phyloP scores from a whole-genome alignment of 176 grass and related monocot species.

The Eleusine coracana region DNA sequence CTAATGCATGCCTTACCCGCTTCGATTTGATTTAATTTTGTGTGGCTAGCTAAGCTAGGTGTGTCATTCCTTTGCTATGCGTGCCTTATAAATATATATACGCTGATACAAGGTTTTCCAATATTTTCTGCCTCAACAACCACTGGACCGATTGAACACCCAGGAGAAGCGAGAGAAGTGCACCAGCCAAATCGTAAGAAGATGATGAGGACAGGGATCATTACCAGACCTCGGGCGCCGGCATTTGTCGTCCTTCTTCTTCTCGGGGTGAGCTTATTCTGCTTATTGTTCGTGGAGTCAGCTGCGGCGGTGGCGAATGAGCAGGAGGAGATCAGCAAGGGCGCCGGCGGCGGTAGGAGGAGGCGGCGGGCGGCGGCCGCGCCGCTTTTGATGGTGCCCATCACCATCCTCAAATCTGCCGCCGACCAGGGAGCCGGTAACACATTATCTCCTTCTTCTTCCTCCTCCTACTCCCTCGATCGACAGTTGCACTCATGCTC shows the following conservation, averaged over 20 bases:
- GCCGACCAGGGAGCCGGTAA: slow-evolving; percentile 67
- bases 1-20: not conserved
- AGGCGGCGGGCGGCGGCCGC: not conserved
- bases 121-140: not conserved
- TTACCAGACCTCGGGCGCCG: not conserved
- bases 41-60: slow-evolving; percentile 31
- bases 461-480: not conserved
- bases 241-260: not conserved
- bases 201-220: not conserved
- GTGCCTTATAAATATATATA: slow-evolving; percentile 24
- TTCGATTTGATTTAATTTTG: not conserved
- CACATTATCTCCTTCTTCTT: not conserved
- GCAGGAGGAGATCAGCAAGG: not conserved
- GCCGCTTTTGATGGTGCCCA: slow-evolving; percentile 48
- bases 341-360: not conserved
- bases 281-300: not conserved
- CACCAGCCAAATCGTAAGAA: not conserved
- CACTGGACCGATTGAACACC: not conserved
- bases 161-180: not conserved
- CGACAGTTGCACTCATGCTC: not conserved
- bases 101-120: not conserved
- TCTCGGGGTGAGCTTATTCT: not conserved
- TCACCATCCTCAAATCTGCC: slow-evolving; percentile 70
- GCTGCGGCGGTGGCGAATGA: not conserved
- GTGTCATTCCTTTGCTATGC: slow-evolving; percentile 53